Evolutionary conservation across 202 grass and related monocot species (phyloP).

Genomic region (Panicum virgatum): DNA sequence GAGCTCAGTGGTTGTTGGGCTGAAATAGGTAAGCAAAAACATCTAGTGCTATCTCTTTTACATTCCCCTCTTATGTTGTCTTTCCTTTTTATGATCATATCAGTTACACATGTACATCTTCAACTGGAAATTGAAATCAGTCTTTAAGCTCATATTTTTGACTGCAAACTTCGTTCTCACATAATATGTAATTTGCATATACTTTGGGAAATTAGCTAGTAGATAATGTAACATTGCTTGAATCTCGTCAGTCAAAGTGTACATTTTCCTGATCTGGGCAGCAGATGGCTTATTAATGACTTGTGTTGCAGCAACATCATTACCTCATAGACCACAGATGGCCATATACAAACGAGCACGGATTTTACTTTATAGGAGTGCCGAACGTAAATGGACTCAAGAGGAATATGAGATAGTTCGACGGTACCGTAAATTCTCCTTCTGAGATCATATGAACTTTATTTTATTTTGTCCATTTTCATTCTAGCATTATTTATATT

Average conservation of each 20-base stretch:
- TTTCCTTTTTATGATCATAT: not conserved
- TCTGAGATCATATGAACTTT: not conserved
- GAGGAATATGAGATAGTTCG: constrained; percentile 47
- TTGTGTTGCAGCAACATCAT: constrained; percentile 48
- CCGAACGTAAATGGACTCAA: constrained; percentile 52
- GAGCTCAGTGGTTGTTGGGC: constrained; percentile 57
- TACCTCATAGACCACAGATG: constrained; percentile 49
- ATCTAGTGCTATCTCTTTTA: constrained; percentile 30
- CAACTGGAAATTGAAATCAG: too few relatives aligned
- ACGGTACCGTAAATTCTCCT: constrained; percentile 33
- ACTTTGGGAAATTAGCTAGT: not conserved
- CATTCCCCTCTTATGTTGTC: not conserved
- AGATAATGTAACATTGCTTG: not conserved
- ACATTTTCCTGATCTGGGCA: constrained; percentile 21
- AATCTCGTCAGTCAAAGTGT: not conserved
- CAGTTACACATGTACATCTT: constrained; percentile 25
- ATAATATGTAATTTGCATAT: not conserved
- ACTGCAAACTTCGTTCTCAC: not conserved
- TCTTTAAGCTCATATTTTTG: constrained; percentile 2
- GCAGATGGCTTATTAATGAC: constrained; percentile 2
- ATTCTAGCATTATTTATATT: not conserved
- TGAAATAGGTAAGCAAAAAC: constrained; percentile 64
- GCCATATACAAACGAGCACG: constrained; percentile 58
- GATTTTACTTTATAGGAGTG: constrained; percentile 47
- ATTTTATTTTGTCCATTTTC: constrained; percentile 21